phyloP scores from a whole-genome alignment of 139 green algal species.

The Chlamydomonas asymmetrica region DNA sequence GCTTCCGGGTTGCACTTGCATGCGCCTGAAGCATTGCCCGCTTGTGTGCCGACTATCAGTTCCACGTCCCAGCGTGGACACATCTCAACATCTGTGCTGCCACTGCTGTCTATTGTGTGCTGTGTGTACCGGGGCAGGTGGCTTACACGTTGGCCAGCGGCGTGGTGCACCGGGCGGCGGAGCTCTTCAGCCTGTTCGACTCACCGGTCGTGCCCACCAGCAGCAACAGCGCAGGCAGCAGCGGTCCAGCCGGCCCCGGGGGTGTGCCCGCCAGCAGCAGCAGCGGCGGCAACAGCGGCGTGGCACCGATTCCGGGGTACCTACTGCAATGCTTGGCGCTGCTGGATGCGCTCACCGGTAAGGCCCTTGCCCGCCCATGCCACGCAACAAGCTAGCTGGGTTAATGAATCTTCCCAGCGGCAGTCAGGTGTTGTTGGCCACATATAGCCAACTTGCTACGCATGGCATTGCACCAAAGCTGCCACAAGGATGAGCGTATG shows the following conservation, averaged over 20 bases:
- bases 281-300: background rate
- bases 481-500: too few species aligned
- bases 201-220: slow-evolving; percentile 15
- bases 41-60: too few species aligned
- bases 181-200: slow-evolving; percentile 67
- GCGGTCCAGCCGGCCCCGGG: too few species aligned
- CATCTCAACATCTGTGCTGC: background rate
- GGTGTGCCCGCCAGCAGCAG: background rate
- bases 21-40: too few species aligned
- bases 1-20: too few species aligned
- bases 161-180: slow-evolving; percentile 44
- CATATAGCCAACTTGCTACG: too few species aligned
- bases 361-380: background rate
- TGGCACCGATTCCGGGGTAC: slow-evolving; percentile 29
- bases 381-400: background rate
- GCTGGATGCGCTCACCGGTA: slow-evolving; percentile 41
- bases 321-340: slow-evolving; percentile 49
- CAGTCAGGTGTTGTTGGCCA: too few species aligned
- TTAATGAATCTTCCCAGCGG: background rate
- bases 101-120: background rate
- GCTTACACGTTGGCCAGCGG: slow-evolving; percentile 50
- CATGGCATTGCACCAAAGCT: too few species aligned
- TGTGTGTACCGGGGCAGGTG: slow-evolving; percentile 23
- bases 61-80: too few species aligned
- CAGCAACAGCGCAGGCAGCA: background rate